Percentiles rank a stretch among this genome's conserved stretches.
Conservation (phyloP, 2,329 filamentous ascomycete genomes). For the Trichoderma lentiforme region DNA sequence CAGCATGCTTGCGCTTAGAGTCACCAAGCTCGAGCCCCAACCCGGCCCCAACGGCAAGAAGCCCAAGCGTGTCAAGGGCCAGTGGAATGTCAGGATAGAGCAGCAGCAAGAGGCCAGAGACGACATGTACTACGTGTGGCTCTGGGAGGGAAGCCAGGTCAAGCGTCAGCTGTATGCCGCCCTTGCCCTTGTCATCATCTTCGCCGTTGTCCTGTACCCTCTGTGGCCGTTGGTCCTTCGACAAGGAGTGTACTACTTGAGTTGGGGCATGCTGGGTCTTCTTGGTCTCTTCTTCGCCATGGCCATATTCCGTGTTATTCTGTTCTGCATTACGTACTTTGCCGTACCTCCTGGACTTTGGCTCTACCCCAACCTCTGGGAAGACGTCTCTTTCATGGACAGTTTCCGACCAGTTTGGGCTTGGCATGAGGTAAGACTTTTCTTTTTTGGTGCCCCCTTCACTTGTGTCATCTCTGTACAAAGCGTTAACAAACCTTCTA, state of each 20-base stretch:
- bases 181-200: constrained; percentile 77
- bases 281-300: constrained; percentile 94
- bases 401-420: constrained; percentile 95
- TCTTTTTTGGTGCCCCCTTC: not conserved
- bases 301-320: constrained; percentile 92
- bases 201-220: constrained; percentile 89
- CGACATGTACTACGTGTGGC: constrained; percentile 93
- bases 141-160: constrained; percentile 91
- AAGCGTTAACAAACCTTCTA: constrained; percentile 24
- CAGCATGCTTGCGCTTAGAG: constrained; percentile 87
- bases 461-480: not conserved
- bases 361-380: constrained; percentile 97
- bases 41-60: constrained; percentile 64
- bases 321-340: constrained; percentile 93
- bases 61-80: constrained; percentile 86
- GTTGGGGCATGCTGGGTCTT: constrained; percentile 86
- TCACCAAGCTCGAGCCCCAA: constrained; percentile 70
- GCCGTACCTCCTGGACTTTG: constrained; percentile 82
- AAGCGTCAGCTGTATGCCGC: constrained; percentile 90
- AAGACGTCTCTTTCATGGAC: constrained; percentile 97
- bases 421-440: constrained; percentile 81
- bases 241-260: constrained; percentile 94
- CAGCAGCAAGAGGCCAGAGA: constrained; percentile 88
- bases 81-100: constrained; percentile 94
- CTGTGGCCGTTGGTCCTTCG: constrained; percentile 91